Evolutionary conservation across 331 rosid species (phyloP), one percentile per base, ranked within the genome.

Genomic region (Acacia pycnantha): DNA sequence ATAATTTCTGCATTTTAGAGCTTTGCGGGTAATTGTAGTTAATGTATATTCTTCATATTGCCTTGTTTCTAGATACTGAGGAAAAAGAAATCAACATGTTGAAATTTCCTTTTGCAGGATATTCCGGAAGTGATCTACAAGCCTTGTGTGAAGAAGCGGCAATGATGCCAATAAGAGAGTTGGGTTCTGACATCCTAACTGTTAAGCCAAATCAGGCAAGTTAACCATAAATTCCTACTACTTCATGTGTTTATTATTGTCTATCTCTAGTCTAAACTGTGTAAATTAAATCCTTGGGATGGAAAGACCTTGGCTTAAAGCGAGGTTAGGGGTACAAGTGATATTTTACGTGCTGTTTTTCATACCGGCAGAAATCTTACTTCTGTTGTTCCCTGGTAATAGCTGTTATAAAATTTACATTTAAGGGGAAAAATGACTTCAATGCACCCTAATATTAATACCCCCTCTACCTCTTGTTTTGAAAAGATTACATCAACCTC

Each of bases 81-180:
- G 67, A 1, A 37, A 80, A 65, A 77, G 73, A 72, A 73, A 31
- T 73, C 24, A 22, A 67, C 70, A 68, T 50, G 77, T 50, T 31
- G 48, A 80, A 54, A 77, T 56, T 41, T 54, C 71, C 9, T 77
- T 77, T 31, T 85, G 70, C 89, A 95, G 99, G 97, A 75, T 95
- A 95, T 84, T 95, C 99, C 29, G 99, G 99, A 72, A 95, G 99
- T 79, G 99, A 95, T 84, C 90, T 95, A 33, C 99, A 95, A 92
- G 99, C 99, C 44, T 85, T 95, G 88, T 95, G 99, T 77, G 99
- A 93, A 91, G 99, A 95, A 90, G 99, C 99, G 82, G 99, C 99
- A 31, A 88, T 95, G 99, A 93, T 93, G 97, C 99, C 99, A 61
- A 95, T 95, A 76, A 90, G 99, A 84, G 99, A 95, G 88, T 85